Evolutionary conservation across 208 protist species (phyloP).

Genomic region (Crithidia fasciculata): DNA sequence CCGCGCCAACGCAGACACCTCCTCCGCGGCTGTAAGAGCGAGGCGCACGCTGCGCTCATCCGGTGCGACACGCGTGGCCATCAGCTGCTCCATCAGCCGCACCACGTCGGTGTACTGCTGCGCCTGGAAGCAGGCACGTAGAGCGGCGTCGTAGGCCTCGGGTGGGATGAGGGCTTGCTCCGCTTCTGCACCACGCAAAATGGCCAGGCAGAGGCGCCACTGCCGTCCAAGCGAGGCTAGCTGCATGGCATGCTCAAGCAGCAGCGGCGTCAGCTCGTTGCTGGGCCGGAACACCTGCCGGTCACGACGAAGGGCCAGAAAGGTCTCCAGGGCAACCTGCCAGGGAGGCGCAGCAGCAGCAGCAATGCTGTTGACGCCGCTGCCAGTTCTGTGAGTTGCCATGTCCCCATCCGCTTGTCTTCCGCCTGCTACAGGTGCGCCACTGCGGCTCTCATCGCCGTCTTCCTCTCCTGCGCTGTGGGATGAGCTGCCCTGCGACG

Average conservation of each 20-base stretch:
- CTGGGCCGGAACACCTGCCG: slow-evolving; percentile 33
- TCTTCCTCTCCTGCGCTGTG: not conserved
- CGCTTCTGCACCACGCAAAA: slow-evolving; percentile 46
- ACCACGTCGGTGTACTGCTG: slow-evolving; percentile 50
- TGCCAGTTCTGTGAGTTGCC: no score
- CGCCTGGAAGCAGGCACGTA: slow-evolving; percentile 58
- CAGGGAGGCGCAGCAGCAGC: slow-evolving; percentile 23
- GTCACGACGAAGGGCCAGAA: slow-evolving; percentile 46
- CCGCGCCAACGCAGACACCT: slow-evolving; percentile 48
- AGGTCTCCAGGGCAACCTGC: slow-evolving; percentile 47
- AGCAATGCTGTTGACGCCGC: not conserved
- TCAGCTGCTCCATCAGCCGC: slow-evolving; percentile 45
- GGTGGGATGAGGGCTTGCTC: slow-evolving; percentile 60
- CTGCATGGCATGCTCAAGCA: slow-evolving; percentile 55
- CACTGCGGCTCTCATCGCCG: not conserved
- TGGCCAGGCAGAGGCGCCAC: slow-evolving; percentile 52
- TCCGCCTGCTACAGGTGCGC: not conserved
- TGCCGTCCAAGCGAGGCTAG: slow-evolving; percentile 56
- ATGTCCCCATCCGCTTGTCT: no score
- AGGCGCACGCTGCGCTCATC: slow-evolving; percentile 74
- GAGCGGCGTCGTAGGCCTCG: slow-evolving; percentile 71
- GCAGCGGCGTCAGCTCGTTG: slow-evolving; percentile 59
- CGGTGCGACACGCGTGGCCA: slow-evolving; percentile 55
- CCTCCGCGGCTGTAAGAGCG: slow-evolving; percentile 52
- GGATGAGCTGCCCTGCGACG: not conserved